Conservation (phyloP, 2,329 filamentous ascomycete genomes). For the Sporothrix mexicana region DNA sequence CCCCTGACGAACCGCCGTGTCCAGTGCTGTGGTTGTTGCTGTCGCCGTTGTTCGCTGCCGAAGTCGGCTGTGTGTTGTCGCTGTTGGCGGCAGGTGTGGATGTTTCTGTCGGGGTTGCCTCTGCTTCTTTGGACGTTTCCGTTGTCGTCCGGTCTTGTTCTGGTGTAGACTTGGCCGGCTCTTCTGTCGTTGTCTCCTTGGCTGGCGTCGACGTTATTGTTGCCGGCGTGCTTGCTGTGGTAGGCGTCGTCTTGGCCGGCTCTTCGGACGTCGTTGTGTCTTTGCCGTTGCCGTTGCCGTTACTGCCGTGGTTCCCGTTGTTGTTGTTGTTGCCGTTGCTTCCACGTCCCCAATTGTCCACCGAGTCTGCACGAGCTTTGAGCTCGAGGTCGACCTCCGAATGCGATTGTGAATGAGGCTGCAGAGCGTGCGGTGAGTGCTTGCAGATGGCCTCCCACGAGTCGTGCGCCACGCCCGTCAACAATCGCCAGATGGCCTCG, state of each 20-base stretch:
- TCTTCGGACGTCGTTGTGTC: neutral
- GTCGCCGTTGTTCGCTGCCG: neutral
- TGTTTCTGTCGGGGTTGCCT: neutral
- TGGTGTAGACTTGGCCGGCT: neutral
- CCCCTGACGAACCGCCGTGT: neutral
- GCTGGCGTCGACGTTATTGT: conserved; percentile 17
- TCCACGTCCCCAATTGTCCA: neutral
- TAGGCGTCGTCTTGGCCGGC: neutral
- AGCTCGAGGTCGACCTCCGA: neutral
- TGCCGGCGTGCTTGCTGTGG: neutral
- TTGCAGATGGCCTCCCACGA: conserved; percentile 35
- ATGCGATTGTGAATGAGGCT: neutral
- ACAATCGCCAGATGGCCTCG: conserved; percentile 27
- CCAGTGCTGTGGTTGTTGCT: neutral
- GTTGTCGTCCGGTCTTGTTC: conserved; percentile 9
- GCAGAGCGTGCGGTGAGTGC: conserved; percentile 9
- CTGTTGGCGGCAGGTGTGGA: neutral
- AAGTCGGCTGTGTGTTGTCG: neutral
- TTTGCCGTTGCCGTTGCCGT: neutral
- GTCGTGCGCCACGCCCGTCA: conserved; percentile 25
- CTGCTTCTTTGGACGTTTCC: neutral
- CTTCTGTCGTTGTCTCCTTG: neutral
- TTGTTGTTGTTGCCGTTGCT: neutral
- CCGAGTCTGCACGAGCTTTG: neutral
- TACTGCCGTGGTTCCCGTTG: neutral